Base-by-base conservation (phyloP, 148 eudicot species). In the Persicaria tinctoria region DNA sequence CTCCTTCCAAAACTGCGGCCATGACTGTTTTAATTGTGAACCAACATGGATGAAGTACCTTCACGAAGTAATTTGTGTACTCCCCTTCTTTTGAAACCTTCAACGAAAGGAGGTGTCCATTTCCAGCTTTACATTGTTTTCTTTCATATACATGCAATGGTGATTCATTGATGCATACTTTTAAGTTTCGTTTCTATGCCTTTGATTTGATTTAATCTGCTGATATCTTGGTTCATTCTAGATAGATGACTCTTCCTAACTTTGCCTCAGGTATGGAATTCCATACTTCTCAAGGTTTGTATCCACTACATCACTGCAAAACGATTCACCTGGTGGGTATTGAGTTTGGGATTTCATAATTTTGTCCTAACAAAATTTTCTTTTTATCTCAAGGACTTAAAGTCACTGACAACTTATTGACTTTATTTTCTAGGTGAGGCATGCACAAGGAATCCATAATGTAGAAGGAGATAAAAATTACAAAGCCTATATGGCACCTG, bases 391-490 rank as follows among this genome's bases (percentile, higher is more conserved):
- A 46, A 17, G 17, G 41, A 5, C 46, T 78, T 76, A 44, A 79
- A 80, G 73, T 46, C 75, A 60, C 74, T 75, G 47, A 56, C 50
- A 82, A 83, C 60, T 74, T 76, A 44, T 51, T 51, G 78, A 78
- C 51, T 69, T 54, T 83, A 49, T 27, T 75, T 86, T 77, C 51
- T 32, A 95, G 98, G 98, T 95, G 80, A 92, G 98, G 88, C 98
- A 92, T 79, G 98, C 92, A 73, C 98, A 95, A 80, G 98, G 98
- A 71, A 59, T 90, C 79, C 98, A 95, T 85, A 95, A 95, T 83
- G 91, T 95, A 23, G 96, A 86, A 57, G 97, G 93, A 73, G 97
- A 95, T 14, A 95, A 92, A 82, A 88, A 92, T 76, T 86, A 88
- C 76, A 86, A 92, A 82, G 92, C 85, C 16, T 95, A 87, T 80